These are phyloP conservation scores for Penicillium riverlandense DNA, from an alignment of 495 filamentous ascomycete species.

Conservation along the genomic window DNA sequence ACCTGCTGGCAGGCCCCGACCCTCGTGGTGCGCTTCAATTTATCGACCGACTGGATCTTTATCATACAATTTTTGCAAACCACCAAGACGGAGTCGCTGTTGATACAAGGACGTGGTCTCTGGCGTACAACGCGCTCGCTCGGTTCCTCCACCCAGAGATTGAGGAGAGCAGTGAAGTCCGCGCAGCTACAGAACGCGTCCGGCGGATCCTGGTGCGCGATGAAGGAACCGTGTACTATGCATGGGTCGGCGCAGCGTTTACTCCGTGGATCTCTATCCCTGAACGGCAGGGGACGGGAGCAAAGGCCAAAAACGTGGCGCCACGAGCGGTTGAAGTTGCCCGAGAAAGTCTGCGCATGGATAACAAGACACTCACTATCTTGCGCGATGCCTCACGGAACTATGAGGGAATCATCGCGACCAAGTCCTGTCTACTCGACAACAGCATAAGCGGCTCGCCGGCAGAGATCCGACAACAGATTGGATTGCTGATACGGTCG, in stretches of 20 bases:
- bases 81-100: slow-evolving; percentile 44
- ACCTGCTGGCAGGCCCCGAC: slow-evolving; percentile 48
- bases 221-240: slow-evolving; percentile 53
- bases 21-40: slow-evolving; percentile 62
- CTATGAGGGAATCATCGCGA: slow-evolving; percentile 47
- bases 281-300: slow-evolving; percentile 25
- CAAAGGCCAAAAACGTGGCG: slow-evolving; percentile 39
- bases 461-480: slow-evolving; percentile 38
- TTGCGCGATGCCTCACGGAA: slow-evolving; percentile 57
- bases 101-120: slow-evolving; percentile 30
- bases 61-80: slow-evolving; percentile 65
- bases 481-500: slow-evolving; percentile 71
- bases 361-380: slow-evolving; percentile 62
- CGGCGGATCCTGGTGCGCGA: slow-evolving; percentile 50
- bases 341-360: slow-evolving; percentile 70
- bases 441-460: slow-evolving; percentile 21
- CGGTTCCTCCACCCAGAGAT: slow-evolving; percentile 15
- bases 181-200: slow-evolving; percentile 10
- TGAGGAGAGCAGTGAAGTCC: slow-evolving; percentile 5
- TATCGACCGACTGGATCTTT: slow-evolving; percentile 68
- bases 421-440: slow-evolving; percentile 42
- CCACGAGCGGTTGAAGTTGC: slow-evolving; percentile 51
- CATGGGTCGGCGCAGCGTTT: slow-evolving; percentile 71
- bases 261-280: slow-evolving; percentile 66
- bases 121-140: slow-evolving; percentile 32